phyloP scores from a whole-genome alignment of 2,329 filamentous ascomycete genomes.

The Mariannaea sp. region DNA sequence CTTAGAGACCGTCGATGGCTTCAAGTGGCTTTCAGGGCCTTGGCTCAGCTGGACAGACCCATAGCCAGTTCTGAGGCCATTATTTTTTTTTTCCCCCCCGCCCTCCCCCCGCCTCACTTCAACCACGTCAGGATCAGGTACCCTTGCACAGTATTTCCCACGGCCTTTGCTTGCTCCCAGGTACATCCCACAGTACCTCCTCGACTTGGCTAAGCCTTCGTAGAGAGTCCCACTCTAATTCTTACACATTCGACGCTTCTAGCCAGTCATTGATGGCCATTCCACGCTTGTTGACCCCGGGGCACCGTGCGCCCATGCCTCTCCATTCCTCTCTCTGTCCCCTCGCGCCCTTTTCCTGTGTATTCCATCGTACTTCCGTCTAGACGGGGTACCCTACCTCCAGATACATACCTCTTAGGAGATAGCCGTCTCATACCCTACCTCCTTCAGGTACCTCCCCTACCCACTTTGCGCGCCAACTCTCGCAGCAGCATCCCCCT shows the following conservation, averaged over 20 bases:
- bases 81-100: background rate
- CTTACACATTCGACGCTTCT: constrained; percentile 16
- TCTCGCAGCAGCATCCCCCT: constrained; percentile 2
- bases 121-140: constrained; percentile 24
- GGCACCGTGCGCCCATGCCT: constrained; percentile 10
- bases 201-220: constrained; percentile 13
- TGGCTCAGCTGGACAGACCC: background rate
- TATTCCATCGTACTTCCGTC: too few species aligned
- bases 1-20: too few species aligned
- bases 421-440: background rate
- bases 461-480: constrained; percentile 15
- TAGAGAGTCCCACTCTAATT: constrained; percentile 14
- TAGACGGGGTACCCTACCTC: too few species aligned
- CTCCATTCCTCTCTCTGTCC: constrained; percentile 14
- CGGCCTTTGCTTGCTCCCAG: too few species aligned
- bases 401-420: too few species aligned
- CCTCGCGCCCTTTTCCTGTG: constrained; percentile 12
- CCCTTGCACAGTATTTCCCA: constrained; percentile 34
- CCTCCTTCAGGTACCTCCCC: constrained; percentile 2
- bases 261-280: constrained; percentile 18
- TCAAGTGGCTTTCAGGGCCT: background rate
- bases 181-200: too few species aligned
- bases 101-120: background rate
- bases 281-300: constrained; percentile 12
- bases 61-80: background rate